These are phyloP conservation scores for Ascochyta rabiei DNA, from an alignment of 2,329 filamentous ascomycete species.

Conservation along the genomic window DNA sequence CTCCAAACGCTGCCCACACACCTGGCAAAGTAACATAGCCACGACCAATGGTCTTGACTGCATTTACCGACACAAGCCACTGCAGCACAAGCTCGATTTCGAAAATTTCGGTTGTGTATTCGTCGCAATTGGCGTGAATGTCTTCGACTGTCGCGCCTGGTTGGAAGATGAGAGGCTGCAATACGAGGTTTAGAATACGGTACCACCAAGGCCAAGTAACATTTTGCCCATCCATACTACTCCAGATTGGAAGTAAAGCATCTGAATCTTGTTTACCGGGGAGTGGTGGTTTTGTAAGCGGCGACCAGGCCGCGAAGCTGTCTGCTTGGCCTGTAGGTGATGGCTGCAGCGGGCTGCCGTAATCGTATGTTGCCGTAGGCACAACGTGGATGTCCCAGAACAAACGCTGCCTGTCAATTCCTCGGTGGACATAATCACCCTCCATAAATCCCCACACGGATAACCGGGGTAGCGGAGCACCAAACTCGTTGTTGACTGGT, in stretches of 20 bases:
- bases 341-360: constrained; percentile 59
- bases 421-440: constrained; percentile 72
- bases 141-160: constrained; percentile 62
- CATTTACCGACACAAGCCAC: constrained; percentile 38
- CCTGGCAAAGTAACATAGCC: constrained; percentile 30
- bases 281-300: constrained; percentile 36
- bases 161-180: constrained; percentile 67
- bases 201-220: constrained; percentile 66
- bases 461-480: constrained; percentile 49
- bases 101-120: constrained; percentile 37
- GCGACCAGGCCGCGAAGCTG: constrained; percentile 19
- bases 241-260: constrained; percentile 71
- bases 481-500: constrained; percentile 58
- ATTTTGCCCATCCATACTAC: constrained; percentile 68
- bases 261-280: constrained; percentile 40
- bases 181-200: constrained; percentile 65
- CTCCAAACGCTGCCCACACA: constrained; percentile 45
- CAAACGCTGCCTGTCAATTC: constrained; percentile 69
- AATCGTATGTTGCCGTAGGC: constrained; percentile 65
- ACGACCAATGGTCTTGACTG: constrained; percentile 24
- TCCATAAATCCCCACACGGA: constrained; percentile 72
- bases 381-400: constrained; percentile 67
- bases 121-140: constrained; percentile 53
- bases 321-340: constrained; percentile 40
- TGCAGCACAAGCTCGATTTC: constrained; percentile 41